phyloP scores from a whole-genome alignment of 768 basidiomycete species.

The Leccinellum albellum region DNA sequence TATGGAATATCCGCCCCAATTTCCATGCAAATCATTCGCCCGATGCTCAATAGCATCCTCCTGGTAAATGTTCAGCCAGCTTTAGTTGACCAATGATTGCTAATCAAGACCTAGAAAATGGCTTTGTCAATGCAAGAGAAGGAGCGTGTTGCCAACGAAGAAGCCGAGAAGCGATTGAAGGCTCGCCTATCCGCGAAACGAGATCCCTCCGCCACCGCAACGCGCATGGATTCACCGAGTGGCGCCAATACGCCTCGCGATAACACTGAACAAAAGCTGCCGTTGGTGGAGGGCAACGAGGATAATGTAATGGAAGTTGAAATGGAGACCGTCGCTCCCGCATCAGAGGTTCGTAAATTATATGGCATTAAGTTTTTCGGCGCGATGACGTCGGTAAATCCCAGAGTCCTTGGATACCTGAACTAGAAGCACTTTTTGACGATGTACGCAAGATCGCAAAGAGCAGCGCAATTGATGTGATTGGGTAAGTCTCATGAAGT shows the following conservation, averaged over 20 bases:
- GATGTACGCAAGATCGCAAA: constrained; percentile 74
- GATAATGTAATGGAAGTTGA: constrained; percentile 57
- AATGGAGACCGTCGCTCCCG: constrained; percentile 22
- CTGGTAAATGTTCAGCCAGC: constrained; percentile 41
- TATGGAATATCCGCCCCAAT: constrained; percentile 84
- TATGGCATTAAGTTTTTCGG: background rate
- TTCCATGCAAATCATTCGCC: constrained; percentile 92
- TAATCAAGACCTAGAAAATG: constrained; percentile 40
- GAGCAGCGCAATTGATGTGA: constrained; percentile 53
- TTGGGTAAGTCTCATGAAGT: constrained; percentile 55
- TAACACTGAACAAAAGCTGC: constrained; percentile 19
- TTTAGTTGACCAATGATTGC: constrained; percentile 1
- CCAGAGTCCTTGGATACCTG: constrained; percentile 77
- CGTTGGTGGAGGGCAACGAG: constrained; percentile 34
- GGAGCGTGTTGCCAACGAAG: constrained; percentile 65
- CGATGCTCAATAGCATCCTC: constrained; percentile 63
- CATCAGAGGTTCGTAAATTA: constrained; percentile 22
- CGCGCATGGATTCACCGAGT: constrained; percentile 65
- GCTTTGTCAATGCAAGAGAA: constrained; percentile 66
- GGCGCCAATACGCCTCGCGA: constrained; percentile 30
- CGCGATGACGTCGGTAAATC: constrained; percentile 5
- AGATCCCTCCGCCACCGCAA: constrained; percentile 52
- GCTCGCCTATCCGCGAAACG: constrained; percentile 72
- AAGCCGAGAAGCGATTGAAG: constrained; percentile 77
- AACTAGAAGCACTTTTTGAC: constrained; percentile 68